A percentile compares a stretch with the other conserved stretches of the same genome.
phyloP scores from a whole-genome alignment of 805 yeast species.

The Kodamaea kaohsiungensis region DNA sequence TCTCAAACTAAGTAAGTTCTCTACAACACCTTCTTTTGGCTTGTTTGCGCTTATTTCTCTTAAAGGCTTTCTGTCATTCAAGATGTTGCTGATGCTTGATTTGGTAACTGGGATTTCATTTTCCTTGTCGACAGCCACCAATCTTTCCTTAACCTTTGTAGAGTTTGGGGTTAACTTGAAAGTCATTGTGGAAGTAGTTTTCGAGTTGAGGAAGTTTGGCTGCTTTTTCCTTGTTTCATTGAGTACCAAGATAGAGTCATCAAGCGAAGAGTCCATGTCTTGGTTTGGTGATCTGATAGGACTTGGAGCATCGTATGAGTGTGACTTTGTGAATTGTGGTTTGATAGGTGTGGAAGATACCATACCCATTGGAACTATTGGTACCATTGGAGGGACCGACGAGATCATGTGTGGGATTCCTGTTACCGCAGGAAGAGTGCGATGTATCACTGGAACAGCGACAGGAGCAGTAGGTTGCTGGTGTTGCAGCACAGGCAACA shows the following conservation, averaged over 20 bases:
- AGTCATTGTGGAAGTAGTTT: constrained; percentile 32
- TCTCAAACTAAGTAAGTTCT: constrained; percentile 42
- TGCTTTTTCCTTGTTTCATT: constrained; percentile 38
- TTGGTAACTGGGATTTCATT: constrained; percentile 5
- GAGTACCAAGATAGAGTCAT: constrained; percentile 19
- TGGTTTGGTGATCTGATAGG: constrained; percentile 15
- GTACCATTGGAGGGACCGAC: background rate
- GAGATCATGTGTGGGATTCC: background rate
- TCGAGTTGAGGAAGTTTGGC: constrained; percentile 31
- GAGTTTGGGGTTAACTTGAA: constrained; percentile 34
- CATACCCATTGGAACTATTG: constrained; percentile 4
- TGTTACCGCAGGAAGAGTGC: background rate
- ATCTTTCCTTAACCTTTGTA: constrained; percentile 27
- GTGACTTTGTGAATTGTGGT: constrained; percentile 13
- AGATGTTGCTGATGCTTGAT: constrained; percentile 6
- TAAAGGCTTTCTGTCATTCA: constrained; percentile 23
- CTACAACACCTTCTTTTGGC: constrained; percentile 22
- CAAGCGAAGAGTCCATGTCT: constrained; percentile 18
- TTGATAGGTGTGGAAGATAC: constrained; percentile 18
- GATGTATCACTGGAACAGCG: background rate
- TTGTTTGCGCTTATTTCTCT: constrained; percentile 23
- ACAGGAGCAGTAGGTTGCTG: background rate
- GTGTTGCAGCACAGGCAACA: constrained; percentile 31
- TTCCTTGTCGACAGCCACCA: constrained; percentile 26
- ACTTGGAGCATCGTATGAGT: constrained; percentile 10